Conservation (phyloP, 106 monocot species). For the Triglochin maritima region DNA sequence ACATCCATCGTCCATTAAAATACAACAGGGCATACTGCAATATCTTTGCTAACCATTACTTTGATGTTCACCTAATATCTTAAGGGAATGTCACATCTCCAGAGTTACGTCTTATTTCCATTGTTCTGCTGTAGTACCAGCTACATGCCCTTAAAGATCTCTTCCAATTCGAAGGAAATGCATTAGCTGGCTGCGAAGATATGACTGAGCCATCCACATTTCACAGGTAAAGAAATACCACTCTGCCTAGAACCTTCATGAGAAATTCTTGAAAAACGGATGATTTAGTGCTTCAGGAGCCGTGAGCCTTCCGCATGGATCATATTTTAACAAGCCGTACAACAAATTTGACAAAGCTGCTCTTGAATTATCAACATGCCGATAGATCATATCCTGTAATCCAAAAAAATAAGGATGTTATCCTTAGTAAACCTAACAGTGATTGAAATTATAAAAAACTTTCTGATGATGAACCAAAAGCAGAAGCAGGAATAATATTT, state of each 20-base stretch:
- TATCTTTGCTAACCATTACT: too few species aligned
- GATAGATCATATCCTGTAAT: constrained; percentile 42
- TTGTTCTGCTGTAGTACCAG: too few species aligned
- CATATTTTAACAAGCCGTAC: constrained; percentile 48
- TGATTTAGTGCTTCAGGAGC: constrained; percentile 76
- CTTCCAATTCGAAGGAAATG: too few species aligned
- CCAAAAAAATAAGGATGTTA: not conserved
- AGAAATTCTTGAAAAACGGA: constrained; percentile 49
- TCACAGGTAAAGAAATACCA: too few species aligned
- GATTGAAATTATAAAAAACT: not conserved
- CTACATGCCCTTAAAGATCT: too few species aligned
- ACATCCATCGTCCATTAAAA: too few species aligned
- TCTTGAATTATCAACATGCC: constrained; percentile 37
- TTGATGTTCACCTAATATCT: too few species aligned
- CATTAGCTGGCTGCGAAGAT: too few species aligned
- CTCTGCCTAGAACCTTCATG: constrained; percentile 20
- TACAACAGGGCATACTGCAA: too few species aligned
- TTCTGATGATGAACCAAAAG: not conserved
- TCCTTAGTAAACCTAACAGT: not conserved
- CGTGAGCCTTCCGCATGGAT: constrained; percentile 67
- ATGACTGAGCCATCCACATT: too few species aligned
- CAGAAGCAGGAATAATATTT: not conserved
- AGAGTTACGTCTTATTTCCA: too few species aligned
- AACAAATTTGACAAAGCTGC: constrained; percentile 42
- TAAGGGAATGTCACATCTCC: too few species aligned